Evolutionary conservation across 2,329 filamentous ascomycete species (phyloP), one percentile per base, ranked within the genome.

Genomic region (Phaeosphaeriaceae sp.): DNA sequence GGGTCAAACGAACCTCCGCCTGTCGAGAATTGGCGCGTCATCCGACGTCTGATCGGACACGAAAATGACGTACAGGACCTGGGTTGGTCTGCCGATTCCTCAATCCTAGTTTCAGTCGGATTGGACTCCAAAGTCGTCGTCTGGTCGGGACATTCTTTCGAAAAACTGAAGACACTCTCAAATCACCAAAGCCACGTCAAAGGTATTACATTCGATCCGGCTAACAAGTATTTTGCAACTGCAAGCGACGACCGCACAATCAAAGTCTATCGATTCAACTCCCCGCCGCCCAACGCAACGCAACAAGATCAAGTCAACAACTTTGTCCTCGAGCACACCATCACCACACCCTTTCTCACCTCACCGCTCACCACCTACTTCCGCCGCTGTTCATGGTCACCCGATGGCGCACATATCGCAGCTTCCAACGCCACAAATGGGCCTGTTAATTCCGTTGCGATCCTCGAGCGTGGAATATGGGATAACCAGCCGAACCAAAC

Each of bases 51-150:
- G 43, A 94, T 97, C 50, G 95, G 94, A 13, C 95, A 99, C 72
- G 94, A 99, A 67, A 99, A 97, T 69, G 94, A 99, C 76, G 92
- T 99, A 4, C 94, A 99, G 75, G 95, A 99, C 77, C 79, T 99
- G 50, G 94, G 92, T 23, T 99, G 94, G 94, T 96, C 94, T 16
- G 87, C 88, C 69, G 94, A 99, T 77, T 96, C 92, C 23, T 97
- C 93, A 1, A 90, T 99, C 46, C 79, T 99, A 53, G 92, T 97
- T 4, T 97, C 94, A 0, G 94, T 99, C 20, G 95, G 94, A 1
- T 78, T 99, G 60, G 94, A 99, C 75, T 97, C 94, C 35, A 99
- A 99, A 76, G 88, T 99, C 12, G 94, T 99, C 8, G 89, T 99
- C 17, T 99, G 94, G 94, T 97, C 93, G 1, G 95, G 94, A 1